Evolutionary conservation across 2,329 filamentous ascomycete species (phyloP).

Genomic region (Aphanocladium album): DNA sequence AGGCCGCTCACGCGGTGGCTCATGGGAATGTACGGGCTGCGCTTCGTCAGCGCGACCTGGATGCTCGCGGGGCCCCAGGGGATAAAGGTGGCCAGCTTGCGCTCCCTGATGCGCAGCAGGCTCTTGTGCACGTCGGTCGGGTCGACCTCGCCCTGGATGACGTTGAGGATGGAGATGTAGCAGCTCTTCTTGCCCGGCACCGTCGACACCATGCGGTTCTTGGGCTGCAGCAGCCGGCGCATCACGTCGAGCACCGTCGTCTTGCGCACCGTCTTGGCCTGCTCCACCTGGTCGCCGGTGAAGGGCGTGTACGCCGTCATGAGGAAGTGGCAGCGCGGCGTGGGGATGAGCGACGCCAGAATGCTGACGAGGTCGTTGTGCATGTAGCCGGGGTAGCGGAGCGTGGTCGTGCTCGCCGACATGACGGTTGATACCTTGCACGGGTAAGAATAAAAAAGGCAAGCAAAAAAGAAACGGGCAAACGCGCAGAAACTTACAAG

Average conservation of each 20-base stretch:
- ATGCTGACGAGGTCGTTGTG: slow-evolving; percentile 99
- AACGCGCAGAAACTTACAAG: slow-evolving; percentile 49
- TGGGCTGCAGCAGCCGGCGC: slow-evolving; percentile 89
- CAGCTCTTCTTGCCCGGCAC: slow-evolving; percentile 94
- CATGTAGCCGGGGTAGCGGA: slow-evolving; percentile 98
- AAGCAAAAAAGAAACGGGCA: neutral
- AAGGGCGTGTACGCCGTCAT: slow-evolving; percentile 99
- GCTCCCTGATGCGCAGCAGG: slow-evolving; percentile 88
- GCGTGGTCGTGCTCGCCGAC: slow-evolving; percentile 94
- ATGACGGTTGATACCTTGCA: slow-evolving; percentile 89
- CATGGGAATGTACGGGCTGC: slow-evolving; percentile 92
- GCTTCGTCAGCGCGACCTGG: slow-evolving; percentile 92
- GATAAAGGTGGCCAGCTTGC: slow-evolving; percentile 90
- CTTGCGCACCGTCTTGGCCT: slow-evolving; percentile 95
- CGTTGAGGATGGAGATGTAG: slow-evolving; percentile 98
- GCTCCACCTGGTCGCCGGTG: slow-evolving; percentile 90
- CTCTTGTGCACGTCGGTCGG: slow-evolving; percentile 99
- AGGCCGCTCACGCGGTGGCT: slow-evolving; percentile 91
- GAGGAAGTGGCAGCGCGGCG: slow-evolving; percentile 93
- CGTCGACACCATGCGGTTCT: slow-evolving; percentile 98
- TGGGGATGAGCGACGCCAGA: slow-evolving; percentile 90
- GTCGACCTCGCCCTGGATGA: slow-evolving; percentile 97
- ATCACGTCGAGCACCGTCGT: slow-evolving; percentile 98
- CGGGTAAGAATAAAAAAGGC: neutral
- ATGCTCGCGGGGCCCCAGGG: slow-evolving; percentile 98